A percentile compares a stretch with the other conserved stretches of the same genome.
Evolutionary conservation across 495 filamentous ascomycete species (phyloP).

Genomic region (Neurospora sp.): DNA sequence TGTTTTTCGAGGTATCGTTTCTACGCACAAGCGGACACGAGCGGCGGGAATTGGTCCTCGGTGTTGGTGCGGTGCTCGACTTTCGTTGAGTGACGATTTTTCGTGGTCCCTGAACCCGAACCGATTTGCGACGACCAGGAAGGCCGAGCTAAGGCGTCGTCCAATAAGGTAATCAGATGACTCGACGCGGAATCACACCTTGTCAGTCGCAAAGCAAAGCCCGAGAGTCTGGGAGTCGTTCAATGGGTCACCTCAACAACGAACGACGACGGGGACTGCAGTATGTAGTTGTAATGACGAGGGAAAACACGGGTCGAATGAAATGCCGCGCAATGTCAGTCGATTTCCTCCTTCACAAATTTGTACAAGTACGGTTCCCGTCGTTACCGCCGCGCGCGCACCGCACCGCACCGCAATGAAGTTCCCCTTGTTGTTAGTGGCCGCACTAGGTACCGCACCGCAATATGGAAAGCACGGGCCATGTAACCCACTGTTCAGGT

Average conservation of each 20-base stretch:
- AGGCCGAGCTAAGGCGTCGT: not conserved
- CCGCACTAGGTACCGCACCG: not conserved
- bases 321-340: not conserved
- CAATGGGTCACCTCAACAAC: not conserved
- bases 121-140: not conserved
- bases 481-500: not conserved
- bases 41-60: not conserved
- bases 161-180: slow-evolving; percentile 7
- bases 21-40: not conserved
- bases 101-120: not conserved
- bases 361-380: not conserved
- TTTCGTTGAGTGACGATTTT: not conserved
- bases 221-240: not conserved
- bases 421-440: not conserved
- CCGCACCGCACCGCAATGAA: not conserved
- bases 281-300: not conserved
- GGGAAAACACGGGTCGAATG: slow-evolving; percentile 9
- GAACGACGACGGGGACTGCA: not conserved
- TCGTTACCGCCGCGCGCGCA: not conserved
- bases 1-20: not conserved
- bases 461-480: not conserved
- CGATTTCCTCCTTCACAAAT: not conserved
- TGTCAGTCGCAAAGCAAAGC: not conserved
- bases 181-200: not conserved
- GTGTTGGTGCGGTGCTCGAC: not conserved